These are phyloP conservation scores for Sclerotinia trifoliorum DNA, from an alignment of 2,329 filamentous ascomycete genomes.

Conservation along the genomic window DNA sequence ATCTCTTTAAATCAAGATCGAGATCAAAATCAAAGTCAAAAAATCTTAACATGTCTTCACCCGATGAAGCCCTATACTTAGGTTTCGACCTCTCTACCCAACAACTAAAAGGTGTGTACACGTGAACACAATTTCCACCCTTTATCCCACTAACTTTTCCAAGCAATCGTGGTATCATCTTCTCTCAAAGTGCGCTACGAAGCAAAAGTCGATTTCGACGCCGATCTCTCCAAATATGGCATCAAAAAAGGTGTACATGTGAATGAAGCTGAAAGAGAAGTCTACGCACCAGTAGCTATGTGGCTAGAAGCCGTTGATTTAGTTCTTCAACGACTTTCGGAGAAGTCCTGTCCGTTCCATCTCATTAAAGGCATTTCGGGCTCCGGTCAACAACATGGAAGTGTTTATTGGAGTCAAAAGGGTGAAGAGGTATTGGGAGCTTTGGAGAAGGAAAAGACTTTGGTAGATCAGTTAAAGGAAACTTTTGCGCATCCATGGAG, in stretches of 20 bases:
- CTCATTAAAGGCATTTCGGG: conserved; percentile 81
- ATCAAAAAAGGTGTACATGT: conserved; percentile 85
- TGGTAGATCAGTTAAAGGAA: conserved; percentile 68
- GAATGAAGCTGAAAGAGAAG: conserved; percentile 79
- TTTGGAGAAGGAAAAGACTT: conserved; percentile 58
- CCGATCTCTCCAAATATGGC: conserved; percentile 73
- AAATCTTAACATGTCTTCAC: conserved; percentile 40
- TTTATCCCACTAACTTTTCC: conserved; percentile 27
- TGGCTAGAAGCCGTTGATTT: conserved; percentile 93
- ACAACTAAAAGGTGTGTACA: conserved; percentile 76
- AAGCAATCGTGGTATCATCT: conserved; percentile 80
- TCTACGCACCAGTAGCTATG: conserved; percentile 88
- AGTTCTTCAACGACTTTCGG: conserved; percentile 70
- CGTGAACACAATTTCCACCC: conserved; percentile 22
- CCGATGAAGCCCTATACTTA: conserved; percentile 67
- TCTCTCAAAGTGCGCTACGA: conserved; percentile 77
- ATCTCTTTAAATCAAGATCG: not conserved
- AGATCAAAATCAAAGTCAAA: conserved; percentile 18
- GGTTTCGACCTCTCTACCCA: conserved; percentile 97
- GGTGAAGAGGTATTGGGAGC: conserved; percentile 63
- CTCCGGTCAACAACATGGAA: conserved; percentile 96
- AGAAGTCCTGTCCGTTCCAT: conserved; percentile 68
- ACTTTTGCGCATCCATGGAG: conserved; percentile 81
- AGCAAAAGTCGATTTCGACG: conserved; percentile 94
- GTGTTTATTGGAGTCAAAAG: conserved; percentile 81